These are phyloP conservation scores for Gossypium mustelinum DNA, from an alignment of 345 rosid genomes.

Conservation along the genomic window DNA sequence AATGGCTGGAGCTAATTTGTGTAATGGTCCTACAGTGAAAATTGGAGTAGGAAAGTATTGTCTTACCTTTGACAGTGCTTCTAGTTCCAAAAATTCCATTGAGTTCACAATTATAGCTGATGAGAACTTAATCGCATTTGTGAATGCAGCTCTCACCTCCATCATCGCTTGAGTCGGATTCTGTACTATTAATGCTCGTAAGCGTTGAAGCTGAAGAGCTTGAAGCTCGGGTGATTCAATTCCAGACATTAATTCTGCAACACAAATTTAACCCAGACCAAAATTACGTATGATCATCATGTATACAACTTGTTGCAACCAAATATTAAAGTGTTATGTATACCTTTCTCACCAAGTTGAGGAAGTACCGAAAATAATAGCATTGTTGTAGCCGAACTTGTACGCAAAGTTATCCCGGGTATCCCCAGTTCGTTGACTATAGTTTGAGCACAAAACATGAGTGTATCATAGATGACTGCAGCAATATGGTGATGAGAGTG, in stretches of 20 bases:
- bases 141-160: not conserved
- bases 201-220: not conserved
- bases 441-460: not conserved
- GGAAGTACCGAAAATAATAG: not conserved
- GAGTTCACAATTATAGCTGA: slow-evolving; percentile 8
- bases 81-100: slow-evolving; percentile 26
- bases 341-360: not conserved
- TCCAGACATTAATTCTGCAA: not conserved
- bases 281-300: not conserved
- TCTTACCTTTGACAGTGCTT: slow-evolving; percentile 16
- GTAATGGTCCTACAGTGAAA: slow-evolving; percentile 31
- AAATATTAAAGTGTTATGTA: too few species aligned
- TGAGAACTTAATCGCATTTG: not conserved
- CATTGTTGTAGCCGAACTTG: not conserved
- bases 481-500: too few species aligned
- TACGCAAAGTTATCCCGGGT: not conserved
- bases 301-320: too few species aligned
- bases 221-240: not conserved
- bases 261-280: not conserved
- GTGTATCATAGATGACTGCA: not conserved
- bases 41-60: slow-evolving; percentile 22
- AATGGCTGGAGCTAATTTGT: not conserved
- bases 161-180: not conserved
- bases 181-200: not conserved
- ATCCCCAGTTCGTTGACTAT: not conserved